Percentiles rank a stretch among this genome's conserved stretches.
Evolutionary conservation across 2,329 filamentous ascomycete species (phyloP).

Genomic region (Clonostachys byssicola): DNA sequence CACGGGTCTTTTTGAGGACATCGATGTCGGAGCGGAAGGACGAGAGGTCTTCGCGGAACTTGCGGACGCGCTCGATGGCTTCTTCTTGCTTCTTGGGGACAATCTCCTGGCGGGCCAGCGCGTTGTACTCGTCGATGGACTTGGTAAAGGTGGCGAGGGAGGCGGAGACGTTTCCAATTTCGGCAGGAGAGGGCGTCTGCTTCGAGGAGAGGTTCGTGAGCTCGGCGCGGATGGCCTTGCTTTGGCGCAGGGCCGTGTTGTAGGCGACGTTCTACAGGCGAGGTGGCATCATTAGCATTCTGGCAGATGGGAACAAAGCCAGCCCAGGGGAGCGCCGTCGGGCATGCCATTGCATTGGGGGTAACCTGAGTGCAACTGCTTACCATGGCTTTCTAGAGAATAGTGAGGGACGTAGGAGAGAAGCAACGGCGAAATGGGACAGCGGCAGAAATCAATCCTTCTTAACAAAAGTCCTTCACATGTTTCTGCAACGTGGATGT

Average conservation of each 20-base stretch:
- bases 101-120: constrained; percentile 81
- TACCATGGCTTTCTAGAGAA: too few relatives aligned
- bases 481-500: too few relatives aligned
- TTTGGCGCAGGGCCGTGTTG: constrained; percentile 83
- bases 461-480: too few relatives aligned
- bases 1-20: constrained; percentile 69
- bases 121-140: constrained; percentile 88
- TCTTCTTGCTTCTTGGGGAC: constrained; percentile 90
- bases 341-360: not conserved
- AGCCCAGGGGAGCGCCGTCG: not conserved
- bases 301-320: not conserved
- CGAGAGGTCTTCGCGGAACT: constrained; percentile 76
- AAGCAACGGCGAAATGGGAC: too few relatives aligned
- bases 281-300: not conserved
- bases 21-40: constrained; percentile 79
- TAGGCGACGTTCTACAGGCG: constrained; percentile 70
- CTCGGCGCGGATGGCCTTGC: constrained; percentile 72
- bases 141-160: constrained; percentile 78
- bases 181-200: constrained; percentile 52
- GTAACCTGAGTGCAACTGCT: not conserved
- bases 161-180: constrained; percentile 68
- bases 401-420: too few relatives aligned
- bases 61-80: constrained; percentile 78
- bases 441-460: too few relatives aligned
- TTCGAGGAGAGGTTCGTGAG: constrained; percentile 66